These are phyloP conservation scores for Suillus plorans DNA, from an alignment of 768 basidiomycete species.

Conservation along the genomic window DNA sequence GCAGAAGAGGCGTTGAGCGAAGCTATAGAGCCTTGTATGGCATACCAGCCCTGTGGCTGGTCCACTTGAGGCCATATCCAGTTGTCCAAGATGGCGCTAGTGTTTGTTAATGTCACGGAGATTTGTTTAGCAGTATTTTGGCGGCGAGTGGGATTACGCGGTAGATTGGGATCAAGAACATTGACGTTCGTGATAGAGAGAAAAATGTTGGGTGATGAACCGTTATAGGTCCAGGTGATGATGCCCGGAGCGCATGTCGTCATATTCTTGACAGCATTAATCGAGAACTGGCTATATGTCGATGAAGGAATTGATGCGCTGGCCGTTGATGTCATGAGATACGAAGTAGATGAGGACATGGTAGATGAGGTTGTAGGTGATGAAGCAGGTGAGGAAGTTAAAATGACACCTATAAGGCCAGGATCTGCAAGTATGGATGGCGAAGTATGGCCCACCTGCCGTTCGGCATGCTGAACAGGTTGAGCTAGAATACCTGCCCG, in stretches of 20 bases:
- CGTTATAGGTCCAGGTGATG: conserved; percentile 42
- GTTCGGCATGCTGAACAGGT: background rate
- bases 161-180: conserved; percentile 18
- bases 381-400: background rate
- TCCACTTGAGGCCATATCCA: conserved; percentile 49
- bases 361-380: conserved; percentile 6
- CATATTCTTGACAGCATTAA: conserved; percentile 29
- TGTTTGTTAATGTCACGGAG: conserved; percentile 24
- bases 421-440: background rate
- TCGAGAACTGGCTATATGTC: conserved; percentile 17
- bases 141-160: conserved; percentile 17
- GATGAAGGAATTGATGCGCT: conserved; percentile 10
- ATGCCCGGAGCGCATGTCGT: conserved; percentile 33
- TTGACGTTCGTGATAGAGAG: conserved; percentile 42
- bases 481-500: background rate
- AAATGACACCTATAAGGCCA: too few relatives aligned
- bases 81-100: conserved; percentile 19
- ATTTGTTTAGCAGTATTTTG: conserved; percentile 10
- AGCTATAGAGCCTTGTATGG: conserved; percentile 23
- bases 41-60: conserved; percentile 51
- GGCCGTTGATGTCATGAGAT: conserved; percentile 4
- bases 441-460: background rate
- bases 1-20: conserved; percentile 19
- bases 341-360: conserved; percentile 8
- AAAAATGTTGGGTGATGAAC: conserved; percentile 26